phyloP scores from a whole-genome alignment of 148 eudicot genomes.

The Oxyria digyna region DNA sequence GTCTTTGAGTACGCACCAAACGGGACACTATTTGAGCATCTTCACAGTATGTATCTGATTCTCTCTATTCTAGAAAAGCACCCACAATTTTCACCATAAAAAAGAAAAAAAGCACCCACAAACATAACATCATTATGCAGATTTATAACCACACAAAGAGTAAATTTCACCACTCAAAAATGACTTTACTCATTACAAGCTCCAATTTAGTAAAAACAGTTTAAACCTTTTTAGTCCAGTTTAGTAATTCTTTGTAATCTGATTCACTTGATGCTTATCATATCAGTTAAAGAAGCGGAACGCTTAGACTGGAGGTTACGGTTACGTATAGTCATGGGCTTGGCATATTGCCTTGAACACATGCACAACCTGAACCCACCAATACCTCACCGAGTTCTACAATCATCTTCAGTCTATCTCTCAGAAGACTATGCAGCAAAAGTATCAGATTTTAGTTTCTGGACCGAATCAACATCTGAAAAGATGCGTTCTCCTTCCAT shows the following conservation, averaged over 20 bases:
- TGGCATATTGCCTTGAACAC: constrained; percentile 81
- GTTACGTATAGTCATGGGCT: constrained; percentile 66
- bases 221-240: no score
- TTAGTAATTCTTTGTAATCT: neutral
- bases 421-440: constrained; percentile 92
- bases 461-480: constrained; percentile 33
- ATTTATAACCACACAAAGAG: no score
- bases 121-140: neutral
- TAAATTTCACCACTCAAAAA: neutral
- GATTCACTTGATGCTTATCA: constrained; percentile 20
- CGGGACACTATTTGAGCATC: constrained; percentile 92
- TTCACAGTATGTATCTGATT: constrained; percentile 57
- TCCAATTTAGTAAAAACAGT: no score
- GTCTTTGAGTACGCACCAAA: constrained; percentile 96
- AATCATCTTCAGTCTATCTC: constrained; percentile 59
- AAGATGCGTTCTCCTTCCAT: constrained; percentile 46
- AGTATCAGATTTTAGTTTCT: constrained; percentile 74
- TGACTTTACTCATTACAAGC: neutral
- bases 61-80: neutral
- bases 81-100: neutral
- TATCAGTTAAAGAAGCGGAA: constrained; percentile 81
- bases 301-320: constrained; percentile 82
- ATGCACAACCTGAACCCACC: constrained; percentile 72
- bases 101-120: neutral
- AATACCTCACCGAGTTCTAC: constrained; percentile 44